Conservation (phyloP, 2,329 filamentous ascomycete species). For the Aspergillus floridensis region DNA sequence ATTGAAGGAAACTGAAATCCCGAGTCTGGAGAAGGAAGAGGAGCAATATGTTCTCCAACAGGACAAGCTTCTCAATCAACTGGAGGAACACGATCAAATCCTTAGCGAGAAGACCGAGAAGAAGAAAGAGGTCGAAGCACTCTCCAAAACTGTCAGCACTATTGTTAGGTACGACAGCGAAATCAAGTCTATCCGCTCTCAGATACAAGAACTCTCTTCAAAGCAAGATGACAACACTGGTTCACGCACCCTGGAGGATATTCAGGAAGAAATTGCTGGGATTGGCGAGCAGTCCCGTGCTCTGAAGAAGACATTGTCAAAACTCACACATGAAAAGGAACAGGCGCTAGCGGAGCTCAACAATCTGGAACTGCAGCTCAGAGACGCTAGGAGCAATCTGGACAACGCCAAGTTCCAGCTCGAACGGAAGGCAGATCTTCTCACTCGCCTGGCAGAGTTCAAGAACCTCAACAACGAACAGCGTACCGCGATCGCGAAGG, state of each 20-base stretch:
- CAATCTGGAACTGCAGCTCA: slow-evolving; percentile 71
- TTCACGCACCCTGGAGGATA: slow-evolving; percentile 74
- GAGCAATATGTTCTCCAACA: slow-evolving; percentile 61
- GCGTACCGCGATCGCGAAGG: slow-evolving; percentile 64
- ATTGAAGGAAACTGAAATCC: slow-evolving; percentile 67
- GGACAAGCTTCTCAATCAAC: slow-evolving; percentile 56
- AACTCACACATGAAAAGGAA: slow-evolving; percentile 68
- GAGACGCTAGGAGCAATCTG: slow-evolving; percentile 71
- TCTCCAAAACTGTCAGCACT: slow-evolving; percentile 71
- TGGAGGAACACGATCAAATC: slow-evolving; percentile 66
- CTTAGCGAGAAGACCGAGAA: slow-evolving; percentile 63
- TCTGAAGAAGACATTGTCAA: slow-evolving; percentile 62
- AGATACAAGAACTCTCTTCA: slow-evolving; percentile 71
- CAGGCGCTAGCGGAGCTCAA: slow-evolving; percentile 66
- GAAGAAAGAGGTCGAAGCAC: slow-evolving; percentile 70
- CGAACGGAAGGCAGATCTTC: slow-evolving; percentile 73
- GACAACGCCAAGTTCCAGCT: slow-evolving; percentile 69
- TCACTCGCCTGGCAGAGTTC: slow-evolving; percentile 69
- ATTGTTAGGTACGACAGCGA: slow-evolving; percentile 73
- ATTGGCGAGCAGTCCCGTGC: slow-evolving; percentile 66
- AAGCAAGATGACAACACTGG: slow-evolving; percentile 69
- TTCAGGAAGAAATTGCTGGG: slow-evolving; percentile 70
- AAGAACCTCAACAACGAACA: slow-evolving; percentile 67
- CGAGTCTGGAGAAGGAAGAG: slow-evolving; percentile 63
- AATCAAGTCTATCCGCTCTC: slow-evolving; percentile 65